A percentile compares a stretch with the other conserved stretches of the same genome.
phyloP scores from a whole-genome alignment of 2,329 filamentous ascomycete genomes.

The Tothia fuscella region DNA sequence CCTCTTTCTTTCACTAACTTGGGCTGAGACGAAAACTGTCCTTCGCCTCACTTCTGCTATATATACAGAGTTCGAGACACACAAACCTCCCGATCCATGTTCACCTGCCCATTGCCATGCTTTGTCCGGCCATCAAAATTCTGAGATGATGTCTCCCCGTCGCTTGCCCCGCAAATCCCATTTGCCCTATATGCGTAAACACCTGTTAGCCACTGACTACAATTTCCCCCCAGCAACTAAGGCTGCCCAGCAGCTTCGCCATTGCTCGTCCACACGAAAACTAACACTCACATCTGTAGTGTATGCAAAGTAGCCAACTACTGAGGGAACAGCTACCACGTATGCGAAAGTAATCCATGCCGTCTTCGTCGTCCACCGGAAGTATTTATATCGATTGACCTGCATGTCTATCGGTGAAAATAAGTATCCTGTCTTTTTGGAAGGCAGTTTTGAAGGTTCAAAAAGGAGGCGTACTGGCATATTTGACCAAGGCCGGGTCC shows the following conservation, averaged over 20 bases:
- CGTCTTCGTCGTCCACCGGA: conserved; percentile 81
- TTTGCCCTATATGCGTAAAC: too few relatives aligned
- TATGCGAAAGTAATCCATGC: conserved; percentile 71
- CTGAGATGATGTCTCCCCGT: conserved; percentile 69
- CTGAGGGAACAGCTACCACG: conserved; percentile 56
- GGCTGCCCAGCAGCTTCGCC: conserved; percentile 8
- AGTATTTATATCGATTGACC: conserved; percentile 81
- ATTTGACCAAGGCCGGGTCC: conserved; percentile 46
- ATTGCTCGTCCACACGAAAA: neutral
- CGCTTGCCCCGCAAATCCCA: conserved; percentile 78
- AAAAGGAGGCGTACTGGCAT: conserved; percentile 30
- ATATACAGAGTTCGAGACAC: too few relatives aligned
- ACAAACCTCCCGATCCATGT: too few relatives aligned
- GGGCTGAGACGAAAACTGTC: too few relatives aligned
- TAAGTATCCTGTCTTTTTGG: conserved; percentile 12
- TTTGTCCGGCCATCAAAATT: too few relatives aligned
- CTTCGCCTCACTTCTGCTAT: too few relatives aligned
- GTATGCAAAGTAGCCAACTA: conserved; percentile 62
- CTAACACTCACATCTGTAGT: conserved; percentile 65
- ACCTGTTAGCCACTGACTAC: too few relatives aligned
- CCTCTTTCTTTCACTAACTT: too few relatives aligned
- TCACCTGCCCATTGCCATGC: too few relatives aligned
- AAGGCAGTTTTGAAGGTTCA: neutral
- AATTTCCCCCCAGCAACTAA: conserved; percentile 15
- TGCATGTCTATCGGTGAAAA: conserved; percentile 54